Evolutionary conservation across 23 red algal species (phyloP).

Genomic region (Gracilaria caudata): DNA sequence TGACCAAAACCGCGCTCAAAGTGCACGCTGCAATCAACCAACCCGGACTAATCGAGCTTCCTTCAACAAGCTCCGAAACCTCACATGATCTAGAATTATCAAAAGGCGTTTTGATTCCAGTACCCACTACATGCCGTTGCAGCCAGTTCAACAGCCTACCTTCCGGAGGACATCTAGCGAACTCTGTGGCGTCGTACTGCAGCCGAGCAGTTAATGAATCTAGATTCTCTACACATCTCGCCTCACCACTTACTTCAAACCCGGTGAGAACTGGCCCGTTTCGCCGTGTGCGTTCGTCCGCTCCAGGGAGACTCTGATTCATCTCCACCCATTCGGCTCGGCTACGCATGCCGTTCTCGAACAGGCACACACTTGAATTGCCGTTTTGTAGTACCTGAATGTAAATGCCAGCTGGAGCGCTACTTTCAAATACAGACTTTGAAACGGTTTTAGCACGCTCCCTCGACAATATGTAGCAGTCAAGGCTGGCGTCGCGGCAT

Average conservation of each 20-base stretch:
- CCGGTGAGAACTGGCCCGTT: not conserved
- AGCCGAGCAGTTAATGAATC: not conserved
- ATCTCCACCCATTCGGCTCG: not conserved
- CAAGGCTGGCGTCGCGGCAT: not conserved
- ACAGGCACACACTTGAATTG: constrained; percentile 20
- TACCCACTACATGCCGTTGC: constrained; percentile 10
- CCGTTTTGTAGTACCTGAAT: constrained; percentile 11
- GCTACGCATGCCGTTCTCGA: constrained; percentile 6
- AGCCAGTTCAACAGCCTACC: not conserved
- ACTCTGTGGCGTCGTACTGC: constrained; percentile 4
- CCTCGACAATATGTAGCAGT: not conserved
- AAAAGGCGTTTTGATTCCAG: constrained; percentile 32
- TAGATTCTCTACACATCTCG: not conserved
- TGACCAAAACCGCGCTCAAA: not conserved
- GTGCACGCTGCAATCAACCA: not conserved
- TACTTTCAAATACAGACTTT: not conserved
- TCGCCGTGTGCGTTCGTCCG: not conserved
- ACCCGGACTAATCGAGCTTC: not conserved
- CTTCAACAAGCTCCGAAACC: not conserved
- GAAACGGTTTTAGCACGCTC: not conserved
- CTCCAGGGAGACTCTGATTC: constrained; percentile 3
- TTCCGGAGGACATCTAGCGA: not conserved
- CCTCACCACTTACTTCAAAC: constrained; percentile 1
- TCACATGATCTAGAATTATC: not conserved
- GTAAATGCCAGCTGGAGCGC: not conserved